These are phyloP conservation scores for Elongisporangium anandrum DNA, from an alignment of 352 stramenopile species.

Conservation along the genomic window DNA sequence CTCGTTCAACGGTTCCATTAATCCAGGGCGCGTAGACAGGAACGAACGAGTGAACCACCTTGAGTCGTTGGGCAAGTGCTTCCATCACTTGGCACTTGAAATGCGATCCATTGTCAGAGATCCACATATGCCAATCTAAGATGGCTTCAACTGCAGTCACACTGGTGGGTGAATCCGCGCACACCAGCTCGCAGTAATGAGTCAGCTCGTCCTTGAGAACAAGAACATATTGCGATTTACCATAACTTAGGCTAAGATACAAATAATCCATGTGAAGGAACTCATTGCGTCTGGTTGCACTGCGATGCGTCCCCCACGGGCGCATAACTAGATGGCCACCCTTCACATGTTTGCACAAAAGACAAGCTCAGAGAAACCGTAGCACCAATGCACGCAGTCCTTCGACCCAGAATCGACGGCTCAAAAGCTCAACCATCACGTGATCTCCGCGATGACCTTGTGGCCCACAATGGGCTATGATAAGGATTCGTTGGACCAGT, in stretches of 20 bases:
- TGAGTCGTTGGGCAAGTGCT: no score
- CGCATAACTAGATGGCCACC: conserved; percentile 6
- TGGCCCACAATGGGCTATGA: conserved; percentile 13
- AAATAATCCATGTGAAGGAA: conserved; percentile 15
- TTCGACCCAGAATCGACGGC: conserved; percentile 5
- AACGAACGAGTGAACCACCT: no score
- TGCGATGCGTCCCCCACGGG: conserved; percentile 3
- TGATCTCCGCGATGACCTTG: conserved; percentile 12
- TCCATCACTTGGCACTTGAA: conserved; percentile 5
- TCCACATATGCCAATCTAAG: conserved; percentile 10
- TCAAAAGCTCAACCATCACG: conserved; percentile 8
- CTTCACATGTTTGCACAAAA: conserved; percentile 20
- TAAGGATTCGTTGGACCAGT: conserved; percentile 10
- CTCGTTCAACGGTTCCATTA: no score
- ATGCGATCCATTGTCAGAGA: conserved; percentile 15
- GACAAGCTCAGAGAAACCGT: conserved; percentile 8
- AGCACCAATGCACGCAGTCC: conserved; percentile 5
- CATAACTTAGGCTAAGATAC: conserved; percentile 12
- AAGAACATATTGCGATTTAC: conserved; percentile 11
- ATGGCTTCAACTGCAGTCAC: conserved; percentile 7
- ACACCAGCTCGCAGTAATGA: conserved; percentile 19
- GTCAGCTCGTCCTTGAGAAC: conserved; percentile 19
- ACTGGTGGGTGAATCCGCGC: neutral
- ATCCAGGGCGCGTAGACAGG: no score
- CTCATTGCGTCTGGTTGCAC: conserved; percentile 14